phyloP scores from a whole-genome alignment of 1,284 basidiomycete genomes.

The Porodaedalea pini region DNA sequence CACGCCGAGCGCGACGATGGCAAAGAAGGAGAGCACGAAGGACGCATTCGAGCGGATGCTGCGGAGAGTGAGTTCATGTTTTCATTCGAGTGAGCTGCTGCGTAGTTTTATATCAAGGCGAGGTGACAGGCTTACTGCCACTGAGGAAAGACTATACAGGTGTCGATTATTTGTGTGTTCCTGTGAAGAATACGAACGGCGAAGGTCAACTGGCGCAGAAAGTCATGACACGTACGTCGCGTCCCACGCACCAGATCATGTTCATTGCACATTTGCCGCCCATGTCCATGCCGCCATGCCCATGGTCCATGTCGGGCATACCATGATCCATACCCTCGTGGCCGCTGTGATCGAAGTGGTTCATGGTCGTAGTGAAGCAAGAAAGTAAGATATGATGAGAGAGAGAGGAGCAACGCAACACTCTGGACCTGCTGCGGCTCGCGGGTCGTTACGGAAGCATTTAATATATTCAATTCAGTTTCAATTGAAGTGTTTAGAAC shows the following conservation, averaged over 20 bases:
- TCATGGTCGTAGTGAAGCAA: constrained; percentile 7
- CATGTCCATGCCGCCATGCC: constrained; percentile 52
- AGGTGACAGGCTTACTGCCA: constrained; percentile 47
- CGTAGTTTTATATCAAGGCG: no score
- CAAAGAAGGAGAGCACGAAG: constrained; percentile 61
- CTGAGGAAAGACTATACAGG: constrained; percentile 67
- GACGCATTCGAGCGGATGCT: constrained; percentile 51
- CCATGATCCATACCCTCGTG: constrained; percentile 29
- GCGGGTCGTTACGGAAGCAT: no score
- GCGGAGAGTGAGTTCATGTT: no score
- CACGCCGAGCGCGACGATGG: constrained; percentile 61
- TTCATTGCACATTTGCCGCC: constrained; percentile 54
- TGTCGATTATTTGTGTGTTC: constrained; percentile 73
- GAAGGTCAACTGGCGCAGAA: neutral
- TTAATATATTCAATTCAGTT: no score
- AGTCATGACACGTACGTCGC: neutral
- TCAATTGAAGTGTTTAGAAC: no score
- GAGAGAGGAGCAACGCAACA: no score
- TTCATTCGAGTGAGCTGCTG: no score
- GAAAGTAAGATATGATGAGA: neutral
- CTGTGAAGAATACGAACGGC: constrained; percentile 32
- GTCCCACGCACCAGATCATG: constrained; percentile 62
- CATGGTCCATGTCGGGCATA: constrained; percentile 28
- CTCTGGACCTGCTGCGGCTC: no score
- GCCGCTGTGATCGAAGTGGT: constrained; percentile 39